phyloP scores from a whole-genome alignment of 2,329 filamentous ascomycete genomes.

The Penicillium decumbens region DNA sequence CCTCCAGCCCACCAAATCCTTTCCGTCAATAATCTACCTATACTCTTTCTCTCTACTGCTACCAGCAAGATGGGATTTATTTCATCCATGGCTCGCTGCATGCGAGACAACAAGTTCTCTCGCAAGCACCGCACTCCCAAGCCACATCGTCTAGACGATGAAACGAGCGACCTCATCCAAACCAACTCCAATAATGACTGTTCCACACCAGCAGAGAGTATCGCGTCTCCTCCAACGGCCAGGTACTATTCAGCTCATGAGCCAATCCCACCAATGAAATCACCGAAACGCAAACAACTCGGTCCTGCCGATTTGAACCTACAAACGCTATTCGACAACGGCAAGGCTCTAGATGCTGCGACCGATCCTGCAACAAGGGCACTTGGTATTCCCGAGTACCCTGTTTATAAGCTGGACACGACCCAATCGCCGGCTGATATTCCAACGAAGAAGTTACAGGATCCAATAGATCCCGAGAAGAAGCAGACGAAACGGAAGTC shows the following conservation, averaged over 20 bases:
- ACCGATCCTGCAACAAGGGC: conserved; percentile 4
- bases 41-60: neutral
- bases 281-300: conserved; percentile 9
- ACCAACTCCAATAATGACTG: conserved; percentile 8
- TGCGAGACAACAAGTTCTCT: conserved; percentile 17
- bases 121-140: conserved; percentile 13
- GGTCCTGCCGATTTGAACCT: conserved; percentile 10
- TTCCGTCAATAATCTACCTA: neutral
- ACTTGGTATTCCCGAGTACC: conserved; percentile 15
- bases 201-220: conserved; percentile 13
- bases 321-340: conserved; percentile 15
- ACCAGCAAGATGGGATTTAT: conserved; percentile 19
- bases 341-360: conserved; percentile 5
- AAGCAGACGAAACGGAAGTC: neutral
- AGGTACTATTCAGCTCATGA: conserved; percentile 11
- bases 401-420: conserved; percentile 18
- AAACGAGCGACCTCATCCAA: conserved; percentile 21
- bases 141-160: conserved; percentile 16
- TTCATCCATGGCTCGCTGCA: conserved; percentile 13
- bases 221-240: conserved; percentile 15
- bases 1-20: neutral
- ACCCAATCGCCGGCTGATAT: conserved; percentile 10
- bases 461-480: conserved; percentile 7
- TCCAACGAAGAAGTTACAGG: conserved; percentile 10
- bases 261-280: conserved; percentile 10